Percentiles rank a stretch among this genome's conserved stretches.
These are phyloP conservation scores for Boletus rufocinnamomeus DNA, from an alignment of 768 basidiomycete species.

Conservation along the genomic window DNA sequence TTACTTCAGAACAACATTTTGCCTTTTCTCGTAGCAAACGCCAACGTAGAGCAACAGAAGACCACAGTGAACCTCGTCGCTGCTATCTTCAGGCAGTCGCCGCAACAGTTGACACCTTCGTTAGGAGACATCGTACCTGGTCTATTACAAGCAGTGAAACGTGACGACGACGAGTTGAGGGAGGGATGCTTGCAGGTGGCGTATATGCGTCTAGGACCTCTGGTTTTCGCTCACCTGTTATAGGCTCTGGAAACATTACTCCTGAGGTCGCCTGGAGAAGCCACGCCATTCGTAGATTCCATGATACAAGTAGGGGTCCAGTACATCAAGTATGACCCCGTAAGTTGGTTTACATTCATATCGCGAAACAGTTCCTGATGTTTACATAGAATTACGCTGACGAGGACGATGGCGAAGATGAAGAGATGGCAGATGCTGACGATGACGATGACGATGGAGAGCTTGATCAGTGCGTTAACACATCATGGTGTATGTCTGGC, in stretches of 20 bases:
- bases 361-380: slow-evolving; percentile 10
- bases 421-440: slow-evolving; percentile 56
- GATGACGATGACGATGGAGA: slow-evolving; percentile 85
- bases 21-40: slow-evolving; percentile 54
- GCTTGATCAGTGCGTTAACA: slow-evolving; percentile 64
- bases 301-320: slow-evolving; percentile 73
- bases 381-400: slow-evolving; percentile 72
- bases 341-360: slow-evolving; percentile 31
- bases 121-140: slow-evolving; percentile 68
- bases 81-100: slow-evolving; percentile 75
- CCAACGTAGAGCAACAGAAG: slow-evolving; percentile 67
- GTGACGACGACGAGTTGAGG: slow-evolving; percentile 80
- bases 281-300: slow-evolving; percentile 65
- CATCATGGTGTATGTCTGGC: neutral
- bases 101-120: slow-evolving; percentile 61
- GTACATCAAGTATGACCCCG: slow-evolving; percentile 93
- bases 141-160: slow-evolving; percentile 64
- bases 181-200: slow-evolving; percentile 77
- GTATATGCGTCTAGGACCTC: neutral
- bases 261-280: slow-evolving; percentile 80
- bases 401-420: slow-evolving; percentile 65
- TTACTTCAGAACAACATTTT: slow-evolving; percentile 61
- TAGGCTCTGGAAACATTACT: slow-evolving; percentile 83
- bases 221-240: slow-evolving; percentile 8
- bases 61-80: slow-evolving; percentile 80